Conservation (phyloP, 805 yeast species). For the Ogataea neopini region DNA sequence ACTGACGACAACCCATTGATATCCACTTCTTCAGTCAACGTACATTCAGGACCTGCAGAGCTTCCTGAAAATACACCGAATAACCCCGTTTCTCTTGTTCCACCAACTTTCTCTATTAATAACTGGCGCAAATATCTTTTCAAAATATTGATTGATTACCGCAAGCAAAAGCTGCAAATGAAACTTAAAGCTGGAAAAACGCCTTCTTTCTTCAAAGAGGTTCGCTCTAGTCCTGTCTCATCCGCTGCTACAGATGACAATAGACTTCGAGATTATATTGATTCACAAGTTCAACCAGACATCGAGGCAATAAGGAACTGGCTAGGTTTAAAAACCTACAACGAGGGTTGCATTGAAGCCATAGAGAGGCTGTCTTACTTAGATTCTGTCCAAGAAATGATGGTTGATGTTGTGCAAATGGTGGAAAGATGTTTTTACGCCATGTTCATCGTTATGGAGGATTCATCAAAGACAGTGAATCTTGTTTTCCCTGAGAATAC, state of each 20-base stretch:
- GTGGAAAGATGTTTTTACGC: conserved; percentile 27
- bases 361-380: conserved; percentile 23
- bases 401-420: conserved; percentile 27
- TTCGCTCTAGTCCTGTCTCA: not conserved
- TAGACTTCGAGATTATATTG: conserved; percentile 16
- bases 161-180: conserved; percentile 5
- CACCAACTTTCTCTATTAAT: conserved; percentile 27
- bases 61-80: not conserved
- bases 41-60: conserved; percentile 5
- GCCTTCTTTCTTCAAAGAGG: conserved; percentile 6
- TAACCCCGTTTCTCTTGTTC: conserved; percentile 22
- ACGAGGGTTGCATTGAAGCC: conserved; percentile 29
- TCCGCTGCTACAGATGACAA: conserved; percentile 7
- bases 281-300: conserved; percentile 19
- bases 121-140: conserved; percentile 28
- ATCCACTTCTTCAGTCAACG: conserved; percentile 13
- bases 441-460: conserved; percentile 23
- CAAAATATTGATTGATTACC: conserved; percentile 21
- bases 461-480: conserved; percentile 12
- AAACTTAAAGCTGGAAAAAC: conserved; percentile 18
- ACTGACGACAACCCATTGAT: conserved; percentile 26
- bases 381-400: conserved; percentile 21
- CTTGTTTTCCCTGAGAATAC: conserved; percentile 13
- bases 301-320: conserved; percentile 26
- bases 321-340: conserved; percentile 26